A percentile compares a stretch with the other conserved stretches of the same genome.
phyloP scores from a whole-genome alignment of 2,329 filamentous ascomycete genomes.

The Pestalotiopsis sp. region DNA sequence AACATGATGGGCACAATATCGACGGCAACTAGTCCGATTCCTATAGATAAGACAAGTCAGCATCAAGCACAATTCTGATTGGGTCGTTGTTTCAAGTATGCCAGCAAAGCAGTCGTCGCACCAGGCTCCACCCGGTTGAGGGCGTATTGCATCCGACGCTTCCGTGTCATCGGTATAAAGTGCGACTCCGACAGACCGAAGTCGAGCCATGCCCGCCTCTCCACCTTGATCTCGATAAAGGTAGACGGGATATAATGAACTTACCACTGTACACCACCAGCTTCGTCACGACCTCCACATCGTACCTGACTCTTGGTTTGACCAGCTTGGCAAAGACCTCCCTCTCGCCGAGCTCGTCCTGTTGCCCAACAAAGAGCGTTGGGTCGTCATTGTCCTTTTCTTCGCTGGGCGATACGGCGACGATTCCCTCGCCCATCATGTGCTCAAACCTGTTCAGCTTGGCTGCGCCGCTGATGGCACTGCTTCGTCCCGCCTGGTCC shows the following conservation, averaged over 20 bases:
- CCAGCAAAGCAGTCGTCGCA: neutral
- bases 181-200: neutral
- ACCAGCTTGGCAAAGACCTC: constrained; percentile 85
- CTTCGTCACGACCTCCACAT: constrained; percentile 98
- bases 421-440: constrained; percentile 71
- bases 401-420: constrained; percentile 38
- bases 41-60: constrained; percentile 18
- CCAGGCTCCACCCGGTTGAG: neutral
- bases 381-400: constrained; percentile 36
- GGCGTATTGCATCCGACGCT: neutral
- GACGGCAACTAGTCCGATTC: constrained; percentile 39
- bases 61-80: neutral
- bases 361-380: constrained; percentile 40
- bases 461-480: constrained; percentile 35
- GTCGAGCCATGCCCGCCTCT: neutral
- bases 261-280: constrained; percentile 90
- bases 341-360: constrained; percentile 63
- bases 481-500: constrained; percentile 26
- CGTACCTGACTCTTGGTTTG: constrained; percentile 88
- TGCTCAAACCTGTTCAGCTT: constrained; percentile 68
- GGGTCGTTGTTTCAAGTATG: neutral
- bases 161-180: neutral
- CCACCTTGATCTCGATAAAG: neutral
- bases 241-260: constrained; percentile 30
- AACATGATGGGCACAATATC: constrained; percentile 45